Evolutionary conservation across 208 protist species (phyloP).

Genomic region (Herpetomonas tarakana): DNA sequence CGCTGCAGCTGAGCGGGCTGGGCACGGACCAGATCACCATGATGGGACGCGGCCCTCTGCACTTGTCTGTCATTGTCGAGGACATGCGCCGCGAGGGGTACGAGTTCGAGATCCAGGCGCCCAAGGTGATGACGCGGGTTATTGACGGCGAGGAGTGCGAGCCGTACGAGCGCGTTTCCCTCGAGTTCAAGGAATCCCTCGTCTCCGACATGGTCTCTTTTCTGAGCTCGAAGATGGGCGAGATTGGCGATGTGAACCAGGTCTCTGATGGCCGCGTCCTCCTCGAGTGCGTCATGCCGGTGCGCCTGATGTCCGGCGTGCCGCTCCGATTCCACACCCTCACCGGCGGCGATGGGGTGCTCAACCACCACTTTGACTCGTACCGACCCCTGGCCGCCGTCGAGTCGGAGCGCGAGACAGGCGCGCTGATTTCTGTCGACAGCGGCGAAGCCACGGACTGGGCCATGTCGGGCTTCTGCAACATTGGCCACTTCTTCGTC

Average conservation of each 20-base stretch:
- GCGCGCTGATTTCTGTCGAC: conserved; percentile 88
- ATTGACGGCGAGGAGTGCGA: conserved; percentile 83
- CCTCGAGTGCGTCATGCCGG: conserved; percentile 86
- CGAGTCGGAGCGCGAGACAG: conserved; percentile 68
- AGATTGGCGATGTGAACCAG: conserved; percentile 86
- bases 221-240: conserved; percentile 82
- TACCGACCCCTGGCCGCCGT: conserved; percentile 69
- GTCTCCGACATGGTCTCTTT: conserved; percentile 81
- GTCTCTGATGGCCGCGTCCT: conserved; percentile 73
- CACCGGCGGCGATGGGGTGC: conserved; percentile 83
- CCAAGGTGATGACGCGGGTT: conserved; percentile 82
- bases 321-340: conserved; percentile 84
- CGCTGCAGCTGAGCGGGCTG: conserved; percentile 61
- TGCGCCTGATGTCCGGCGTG: conserved; percentile 83
- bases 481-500: conserved; percentile 87
- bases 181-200: conserved; percentile 80
- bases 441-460: conserved; percentile 84
- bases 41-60: conserved; percentile 94
- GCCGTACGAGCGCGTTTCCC: conserved; percentile 74
- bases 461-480: conserved; percentile 66
- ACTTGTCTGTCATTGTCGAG: conserved; percentile 97
- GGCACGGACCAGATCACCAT: conserved; percentile 72
- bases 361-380: conserved; percentile 88
- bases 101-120: conserved; percentile 95
- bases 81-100: conserved; percentile 97